phyloP scores from a whole-genome alignment of 257 asterid genomes.

The Petunia secreta region DNA sequence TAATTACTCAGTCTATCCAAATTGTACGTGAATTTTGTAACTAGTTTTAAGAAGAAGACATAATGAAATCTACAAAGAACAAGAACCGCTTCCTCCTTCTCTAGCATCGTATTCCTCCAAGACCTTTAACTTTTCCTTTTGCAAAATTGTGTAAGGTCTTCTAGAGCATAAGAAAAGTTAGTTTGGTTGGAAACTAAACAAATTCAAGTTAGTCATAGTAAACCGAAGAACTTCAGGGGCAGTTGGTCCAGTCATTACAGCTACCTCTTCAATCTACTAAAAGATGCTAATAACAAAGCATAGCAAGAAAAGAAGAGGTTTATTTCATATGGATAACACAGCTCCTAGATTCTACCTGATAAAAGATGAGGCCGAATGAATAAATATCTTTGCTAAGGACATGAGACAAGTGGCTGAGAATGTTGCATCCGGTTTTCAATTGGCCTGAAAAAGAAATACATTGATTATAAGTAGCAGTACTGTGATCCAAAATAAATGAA shows the following conservation, averaged over 20 bases:
- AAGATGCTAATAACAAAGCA: not conserved
- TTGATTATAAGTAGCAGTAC: not conserved
- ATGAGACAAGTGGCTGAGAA: constrained; percentile 20
- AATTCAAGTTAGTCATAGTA: not conserved
- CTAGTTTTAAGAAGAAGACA: not conserved
- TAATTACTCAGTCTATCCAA: constrained; percentile 8
- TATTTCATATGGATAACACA: not conserved
- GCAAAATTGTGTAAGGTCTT: no score
- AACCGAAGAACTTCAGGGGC: not conserved
- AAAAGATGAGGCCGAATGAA: constrained; percentile 51
- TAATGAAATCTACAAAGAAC: no score
- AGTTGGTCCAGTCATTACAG: not conserved
- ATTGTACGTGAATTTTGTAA: not conserved
- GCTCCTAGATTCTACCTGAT: constrained; percentile 44
- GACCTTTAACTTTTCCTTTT: no score
- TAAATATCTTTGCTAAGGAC: constrained; percentile 54
- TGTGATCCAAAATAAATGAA: constrained; percentile 8
- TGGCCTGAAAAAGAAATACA: constrained; percentile 31
- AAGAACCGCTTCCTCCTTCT: no score
- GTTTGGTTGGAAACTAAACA: not conserved
- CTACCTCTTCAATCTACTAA: not conserved
- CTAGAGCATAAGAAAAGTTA: no score
- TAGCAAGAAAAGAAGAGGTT: not conserved
- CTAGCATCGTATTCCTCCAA: no score
- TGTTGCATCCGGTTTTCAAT: constrained; percentile 19